Base-by-base conservation (phyloP, 2,329 filamentous ascomycete species). In the Trichoderma harzianum region DNA sequence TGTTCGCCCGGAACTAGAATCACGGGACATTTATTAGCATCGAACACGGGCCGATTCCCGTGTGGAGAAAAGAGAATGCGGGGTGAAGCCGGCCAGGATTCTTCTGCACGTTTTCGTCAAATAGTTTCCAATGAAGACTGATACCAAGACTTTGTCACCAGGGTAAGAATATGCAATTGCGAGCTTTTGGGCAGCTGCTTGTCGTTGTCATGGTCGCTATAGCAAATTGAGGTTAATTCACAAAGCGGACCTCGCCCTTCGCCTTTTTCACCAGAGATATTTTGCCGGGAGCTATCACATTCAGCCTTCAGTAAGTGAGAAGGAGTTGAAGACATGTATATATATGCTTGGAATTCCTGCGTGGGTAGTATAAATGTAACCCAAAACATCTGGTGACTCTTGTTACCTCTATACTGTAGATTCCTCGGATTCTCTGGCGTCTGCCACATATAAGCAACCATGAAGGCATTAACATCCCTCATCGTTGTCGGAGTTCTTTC, bases 21-120 rank as follows among this genome's bases (percentile, higher is more conserved):
- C 67, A 53, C 36, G 28, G 67, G 28, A 8, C 43, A 16, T 53
- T 36, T 30, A 36, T 53, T 30, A 36, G 10, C n/a, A 62, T 53
- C 12, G 7, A 24, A 26, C 32, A 43, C 67, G 67, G 57, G 67
- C 67, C 67, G 57, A 69, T 53, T 69, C 67, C 65, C 65, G 57
- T 12, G n/a, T 60, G 51, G 18, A n/a, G 34, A 18, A 53, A 12
- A 14, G 24, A 16, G n/a, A 62, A 36, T 62, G 67, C 67, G 67
- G 67, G 67, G 67, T 62, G 57, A 51, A 26, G 36, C 28, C 34
- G 21, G 51, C 39, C 16, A 16, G 36, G 21, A 3, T 21, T 21
- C n/a, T 53, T n/a, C 16, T 32, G 14, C 39, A 26, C 30, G 8
- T 28, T 60, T 7, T 12, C 16, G 11, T 43, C 14, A 24, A 51